These are phyloP conservation scores for Termitomyces sp. DNA, from an alignment of 768 basidiomycete genomes.

Conservation along the genomic window DNA sequence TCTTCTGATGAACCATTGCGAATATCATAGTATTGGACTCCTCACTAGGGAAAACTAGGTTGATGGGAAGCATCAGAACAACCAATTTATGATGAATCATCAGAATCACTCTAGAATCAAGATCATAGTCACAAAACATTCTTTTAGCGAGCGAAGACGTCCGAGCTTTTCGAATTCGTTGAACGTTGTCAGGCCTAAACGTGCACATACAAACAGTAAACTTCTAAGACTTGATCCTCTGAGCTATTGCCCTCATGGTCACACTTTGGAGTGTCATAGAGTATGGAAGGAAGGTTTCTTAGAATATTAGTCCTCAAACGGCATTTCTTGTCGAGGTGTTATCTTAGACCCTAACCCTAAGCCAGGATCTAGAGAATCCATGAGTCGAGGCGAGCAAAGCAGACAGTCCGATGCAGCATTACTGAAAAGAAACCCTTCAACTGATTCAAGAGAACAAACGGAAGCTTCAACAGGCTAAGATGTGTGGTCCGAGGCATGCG, in stretches of 20 bases:
- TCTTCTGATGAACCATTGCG: background rate
- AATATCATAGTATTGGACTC: too few species aligned
- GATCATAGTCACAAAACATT: background rate
- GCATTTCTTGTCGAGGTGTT: background rate
- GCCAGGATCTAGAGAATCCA: conserved; percentile 4
- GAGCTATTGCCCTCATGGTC: too few species aligned
- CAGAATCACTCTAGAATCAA: background rate
- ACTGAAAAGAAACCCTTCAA: background rate
- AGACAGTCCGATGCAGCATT: too few species aligned
- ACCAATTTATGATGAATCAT: background rate
- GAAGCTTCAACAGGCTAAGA: background rate
- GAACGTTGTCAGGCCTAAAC: background rate
- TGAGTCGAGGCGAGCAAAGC: background rate
- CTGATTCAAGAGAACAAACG: background rate
- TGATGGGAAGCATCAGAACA: background rate
- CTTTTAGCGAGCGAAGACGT: background rate
- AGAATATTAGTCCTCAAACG: background rate
- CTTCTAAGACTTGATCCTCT: too few species aligned
- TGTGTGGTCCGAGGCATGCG: background rate
- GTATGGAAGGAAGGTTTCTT: background rate
- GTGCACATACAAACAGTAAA: too few species aligned
- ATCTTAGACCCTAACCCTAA: conserved; percentile 16
- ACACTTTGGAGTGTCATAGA: background rate
- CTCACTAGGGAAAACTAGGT: too few species aligned
- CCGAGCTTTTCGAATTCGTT: background rate